A percentile compares a stretch with the other conserved stretches of the same genome.
These are phyloP conservation scores for Polyporus tsugae DNA, from an alignment of 1,284 basidiomycete genomes.

Conservation along the genomic window DNA sequence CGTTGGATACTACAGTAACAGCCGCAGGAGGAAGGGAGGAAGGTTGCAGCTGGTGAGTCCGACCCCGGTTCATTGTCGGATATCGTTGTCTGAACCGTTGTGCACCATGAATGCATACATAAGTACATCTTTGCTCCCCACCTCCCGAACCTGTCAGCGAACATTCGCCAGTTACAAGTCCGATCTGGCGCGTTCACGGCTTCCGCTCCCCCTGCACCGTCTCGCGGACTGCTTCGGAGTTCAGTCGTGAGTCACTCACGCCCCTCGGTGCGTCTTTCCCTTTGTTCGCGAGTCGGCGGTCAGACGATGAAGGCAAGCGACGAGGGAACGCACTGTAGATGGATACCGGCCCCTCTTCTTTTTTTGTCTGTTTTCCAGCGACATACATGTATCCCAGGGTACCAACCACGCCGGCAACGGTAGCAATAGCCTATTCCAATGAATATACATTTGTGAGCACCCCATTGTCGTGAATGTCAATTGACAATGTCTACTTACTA, in stretches of 20 bases:
- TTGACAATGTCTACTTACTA: conserved; percentile 17
- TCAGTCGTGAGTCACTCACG: conserved; percentile 26
- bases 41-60: too few relatives aligned
- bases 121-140: background rate
- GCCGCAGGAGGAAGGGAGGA: too few relatives aligned
- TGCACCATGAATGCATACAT: background rate
- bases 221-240: conserved; percentile 31
- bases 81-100: too few relatives aligned
- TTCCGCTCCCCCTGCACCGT: conserved; percentile 34
- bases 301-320: background rate
- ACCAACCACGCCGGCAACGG: conserved; percentile 35
- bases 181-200: conserved; percentile 20
- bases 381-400: conserved; percentile 42
- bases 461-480: background rate
- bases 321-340: conserved; percentile 39
- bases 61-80: background rate
- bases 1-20: too few relatives aligned
- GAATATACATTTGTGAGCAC: background rate
- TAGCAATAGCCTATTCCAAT: conserved; percentile 34
- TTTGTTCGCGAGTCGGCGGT: conserved; percentile 2
- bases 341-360: conserved; percentile 36
- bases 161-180: background rate
- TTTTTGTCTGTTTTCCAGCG: conserved; percentile 40
- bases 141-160: background rate
- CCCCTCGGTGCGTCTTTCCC: conserved; percentile 19